Base-by-base conservation (phyloP, 1,284 basidiomycete species). In the Ceratorhiza oryzae-sativae region DNA sequence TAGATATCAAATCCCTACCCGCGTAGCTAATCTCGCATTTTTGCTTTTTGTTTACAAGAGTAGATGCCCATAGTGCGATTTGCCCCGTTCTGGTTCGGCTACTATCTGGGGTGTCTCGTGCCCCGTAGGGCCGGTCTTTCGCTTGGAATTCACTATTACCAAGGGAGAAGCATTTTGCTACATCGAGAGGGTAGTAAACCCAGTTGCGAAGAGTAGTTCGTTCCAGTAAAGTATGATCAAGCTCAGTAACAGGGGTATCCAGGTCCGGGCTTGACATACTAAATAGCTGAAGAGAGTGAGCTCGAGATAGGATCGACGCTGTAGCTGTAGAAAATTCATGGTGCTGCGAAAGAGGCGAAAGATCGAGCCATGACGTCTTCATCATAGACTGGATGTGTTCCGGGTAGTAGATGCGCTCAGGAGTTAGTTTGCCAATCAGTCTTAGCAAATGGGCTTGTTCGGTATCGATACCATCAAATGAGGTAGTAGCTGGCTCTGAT, bases 361-460 rank as follows among this genome's bases (percentile, higher is more conserved):
- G 72, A 18, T 67, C 18, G 0, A 39, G 3, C 84, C 84, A 85
- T 12, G 73, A 25, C 0, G 82, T 78, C 5, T 75, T 79, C 71
- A 84, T 81, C 84, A 85, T 86, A 4, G 74, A 76, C 42, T 60
- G 46, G 1, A 82, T 77, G 72, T 83, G 78, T 2, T 20, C 5
- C 0, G 85, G 84, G 74, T 85, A 83, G 75, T 79, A 85, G 0
- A 58, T 60, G 13, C 82, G 77, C 1, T 53, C 20, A 0, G 85
- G 83, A 15, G 78, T 80, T 1, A 86, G 73, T 0, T 75, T 58
- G 3, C 73, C 71, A 32, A 86, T 84, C 25, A 77, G 51, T 4
- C 65, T 23, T 9, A 86, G 73, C n/a, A 84, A 74, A 1, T 77
- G 61, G 1, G 71, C 74, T 23, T 84, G 81, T 0, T 76, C 74